Evolutionary conservation across 345 rosid species (phyloP), one percentile per base, ranked within the genome.

Genomic region (Iberis pinnata): DNA sequence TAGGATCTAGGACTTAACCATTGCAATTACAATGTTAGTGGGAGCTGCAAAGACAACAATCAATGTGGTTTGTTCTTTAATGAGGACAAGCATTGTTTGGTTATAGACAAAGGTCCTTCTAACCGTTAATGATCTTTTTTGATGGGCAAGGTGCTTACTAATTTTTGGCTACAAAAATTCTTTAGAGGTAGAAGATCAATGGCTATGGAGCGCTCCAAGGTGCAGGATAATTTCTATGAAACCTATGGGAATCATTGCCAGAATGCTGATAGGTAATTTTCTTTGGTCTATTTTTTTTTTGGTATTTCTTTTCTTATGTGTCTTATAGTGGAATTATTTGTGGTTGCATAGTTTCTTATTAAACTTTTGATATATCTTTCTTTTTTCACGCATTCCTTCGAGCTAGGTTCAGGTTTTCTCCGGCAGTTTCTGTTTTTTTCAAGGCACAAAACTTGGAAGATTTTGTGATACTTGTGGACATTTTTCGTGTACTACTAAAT

Each of bases 141-240:
- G 48, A 36, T 53, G 51, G 39, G 19, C 68, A 54, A 62, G 45
- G 40, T 74, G 50, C 67, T 78, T 63, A 81, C 64, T 70, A 27
- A 43, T 58, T 69, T 61, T 52, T 68, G 31, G 61, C 45, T 76
- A 56, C 95, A 92, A 97, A 92, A 86, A 92, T 82, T 78, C 86
- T 92, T 74, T 75, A 83, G 99, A 84, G 97, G 99, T 41, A 78
- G 87, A 71, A 85, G 75, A 70, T 81, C 69, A 31, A 61, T 74
- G 78, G 76, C 75, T 60, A 81, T 65, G 59, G 95, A 78, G 70
- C 87, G 60, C 43, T 43, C 72, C n/a, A 72, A 71, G 72, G 80
- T 76, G 58, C 82, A 87, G 45, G 76, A 71, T 65, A 82, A 79
- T 40, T 92, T 92, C 66, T 74, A 65, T 60, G 49, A 42, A 60